Conservation (phyloP, 768 basidiomycete species). For the Trametes cinnabarina region DNA sequence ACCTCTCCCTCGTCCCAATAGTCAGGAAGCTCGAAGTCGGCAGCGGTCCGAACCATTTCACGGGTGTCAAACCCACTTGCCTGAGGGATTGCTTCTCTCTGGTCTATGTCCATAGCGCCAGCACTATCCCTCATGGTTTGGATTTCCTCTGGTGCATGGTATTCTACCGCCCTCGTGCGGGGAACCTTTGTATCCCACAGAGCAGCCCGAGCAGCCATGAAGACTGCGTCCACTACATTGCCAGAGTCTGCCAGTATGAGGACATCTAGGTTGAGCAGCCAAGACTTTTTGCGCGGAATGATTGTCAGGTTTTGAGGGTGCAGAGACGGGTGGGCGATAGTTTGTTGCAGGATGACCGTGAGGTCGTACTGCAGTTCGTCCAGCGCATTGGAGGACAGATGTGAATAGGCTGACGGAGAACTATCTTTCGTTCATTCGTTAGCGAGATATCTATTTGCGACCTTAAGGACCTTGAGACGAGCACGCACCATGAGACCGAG, state of each 20-base stretch:
- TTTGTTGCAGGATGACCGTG: conserved; percentile 57
- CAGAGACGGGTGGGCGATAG: conserved; percentile 64
- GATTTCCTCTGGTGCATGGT: conserved; percentile 44
- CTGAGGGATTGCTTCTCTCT: conserved; percentile 19
- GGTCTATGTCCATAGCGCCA: conserved; percentile 59
- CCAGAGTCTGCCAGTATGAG: conserved; percentile 72
- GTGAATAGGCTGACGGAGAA: conserved; percentile 79
- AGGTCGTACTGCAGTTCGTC: conserved; percentile 80
- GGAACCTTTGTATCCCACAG: conserved; percentile 83
- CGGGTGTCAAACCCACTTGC: conserved; percentile 60
- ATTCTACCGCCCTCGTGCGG: conserved; percentile 67
- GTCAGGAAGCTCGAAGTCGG: conserved; percentile 85
- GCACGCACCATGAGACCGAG: conserved; percentile 71
- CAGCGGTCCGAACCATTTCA: conserved; percentile 43
- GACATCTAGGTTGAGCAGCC: conserved; percentile 76
- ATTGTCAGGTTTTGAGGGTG: conserved; percentile 62
- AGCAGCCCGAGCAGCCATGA: conserved; percentile 76
- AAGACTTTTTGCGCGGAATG: conserved; percentile 54
- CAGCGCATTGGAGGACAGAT: conserved; percentile 56
- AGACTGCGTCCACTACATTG: conserved; percentile 73
- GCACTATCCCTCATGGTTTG: conserved; percentile 22
- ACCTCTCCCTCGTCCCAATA: conserved; percentile 84
- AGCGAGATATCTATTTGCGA: conserved; percentile 10
- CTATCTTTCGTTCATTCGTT: conserved; percentile 50
- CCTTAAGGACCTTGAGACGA: neutral